These are phyloP conservation scores for Amphirosellinia nigrospora DNA, from an alignment of 495 filamentous ascomycete genomes.

Conservation along the genomic window DNA sequence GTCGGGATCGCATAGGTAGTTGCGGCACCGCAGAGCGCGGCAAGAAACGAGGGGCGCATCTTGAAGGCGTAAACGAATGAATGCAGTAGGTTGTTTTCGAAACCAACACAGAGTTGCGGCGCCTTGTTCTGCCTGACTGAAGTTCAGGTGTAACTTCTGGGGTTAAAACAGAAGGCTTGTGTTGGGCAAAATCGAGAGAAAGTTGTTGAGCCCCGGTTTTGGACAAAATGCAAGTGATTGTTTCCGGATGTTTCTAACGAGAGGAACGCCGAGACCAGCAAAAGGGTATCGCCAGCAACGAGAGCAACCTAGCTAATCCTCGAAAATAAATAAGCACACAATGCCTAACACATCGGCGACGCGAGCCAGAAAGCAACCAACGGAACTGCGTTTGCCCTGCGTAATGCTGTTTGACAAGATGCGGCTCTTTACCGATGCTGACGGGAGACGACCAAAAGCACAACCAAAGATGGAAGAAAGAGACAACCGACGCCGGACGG, in stretches of 20 bases:
- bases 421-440: slow-evolving; percentile 13
- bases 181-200: background rate
- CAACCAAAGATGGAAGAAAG: background rate
- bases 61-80: slow-evolving; percentile 25
- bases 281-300: slow-evolving; percentile 7
- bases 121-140: background rate
- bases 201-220: background rate
- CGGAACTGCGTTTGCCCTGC: background rate
- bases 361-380: background rate
- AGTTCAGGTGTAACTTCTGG: background rate
- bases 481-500: background rate
- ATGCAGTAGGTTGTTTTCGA: background rate
- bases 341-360: background rate
- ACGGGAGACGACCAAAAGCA: slow-evolving; percentile 17
- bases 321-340: background rate
- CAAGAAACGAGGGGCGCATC: slow-evolving; percentile 45
- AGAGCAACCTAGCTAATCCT: slow-evolving; percentile 6
- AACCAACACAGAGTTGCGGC: background rate
- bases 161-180: background rate
- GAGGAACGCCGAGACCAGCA: slow-evolving; percentile 10
- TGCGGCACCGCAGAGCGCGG: slow-evolving; percentile 43
- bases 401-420: slow-evolving; percentile 3
- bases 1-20: slow-evolving; percentile 52
- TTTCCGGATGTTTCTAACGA: background rate
- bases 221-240: background rate